Evolutionary conservation across 2,329 filamentous ascomycete genomes (phyloP).

Genomic region (Alternaria arbusti): DNA sequence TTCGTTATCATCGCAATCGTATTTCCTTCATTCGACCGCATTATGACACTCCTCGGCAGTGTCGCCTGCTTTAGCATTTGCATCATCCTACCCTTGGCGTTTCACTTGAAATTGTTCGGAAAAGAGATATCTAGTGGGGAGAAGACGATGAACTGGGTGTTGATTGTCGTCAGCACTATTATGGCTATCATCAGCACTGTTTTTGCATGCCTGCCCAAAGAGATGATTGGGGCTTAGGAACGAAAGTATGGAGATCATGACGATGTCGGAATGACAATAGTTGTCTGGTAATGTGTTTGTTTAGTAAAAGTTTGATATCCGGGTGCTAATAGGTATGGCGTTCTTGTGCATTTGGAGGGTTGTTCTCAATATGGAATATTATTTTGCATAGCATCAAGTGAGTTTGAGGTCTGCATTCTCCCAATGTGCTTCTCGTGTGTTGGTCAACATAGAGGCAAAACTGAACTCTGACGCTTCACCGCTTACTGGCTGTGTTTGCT

Average conservation of each 20-base stretch:
- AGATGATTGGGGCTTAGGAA: slow-evolving; percentile 37
- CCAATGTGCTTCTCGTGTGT: not conserved
- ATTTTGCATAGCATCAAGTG: not conserved
- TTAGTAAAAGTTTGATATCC: slow-evolving; percentile 5
- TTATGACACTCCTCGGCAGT: slow-evolving; percentile 90
- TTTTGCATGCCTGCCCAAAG: slow-evolving; percentile 86
- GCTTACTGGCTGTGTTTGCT: not conserved
- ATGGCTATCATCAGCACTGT: slow-evolving; percentile 80
- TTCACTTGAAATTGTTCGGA: slow-evolving; percentile 89
- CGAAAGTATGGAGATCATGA: not conserved
- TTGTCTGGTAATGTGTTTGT: not conserved
- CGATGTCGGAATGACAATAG: not conserved
- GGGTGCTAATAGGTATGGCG: slow-evolving; percentile 1
- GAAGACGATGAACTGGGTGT: slow-evolving; percentile 68
- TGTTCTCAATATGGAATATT: not conserved
- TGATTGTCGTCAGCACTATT: slow-evolving; percentile 72
- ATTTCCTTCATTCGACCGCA: slow-evolving; percentile 82
- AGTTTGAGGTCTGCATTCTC: not conserved
- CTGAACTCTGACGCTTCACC: too few species aligned
- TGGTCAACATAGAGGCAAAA: not conserved
- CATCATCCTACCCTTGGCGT: slow-evolving; percentile 85
- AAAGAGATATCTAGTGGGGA: slow-evolving; percentile 70
- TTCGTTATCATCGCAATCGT: slow-evolving; percentile 78
- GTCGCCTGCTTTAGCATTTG: slow-evolving; percentile 94
- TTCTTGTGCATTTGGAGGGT: slow-evolving; percentile 12